A percentile compares a stretch with the other conserved stretches of the same genome.
Evolutionary conservation across 164 flowering plant species (phyloP).

Genomic region (Akebia trifoliata): DNA sequence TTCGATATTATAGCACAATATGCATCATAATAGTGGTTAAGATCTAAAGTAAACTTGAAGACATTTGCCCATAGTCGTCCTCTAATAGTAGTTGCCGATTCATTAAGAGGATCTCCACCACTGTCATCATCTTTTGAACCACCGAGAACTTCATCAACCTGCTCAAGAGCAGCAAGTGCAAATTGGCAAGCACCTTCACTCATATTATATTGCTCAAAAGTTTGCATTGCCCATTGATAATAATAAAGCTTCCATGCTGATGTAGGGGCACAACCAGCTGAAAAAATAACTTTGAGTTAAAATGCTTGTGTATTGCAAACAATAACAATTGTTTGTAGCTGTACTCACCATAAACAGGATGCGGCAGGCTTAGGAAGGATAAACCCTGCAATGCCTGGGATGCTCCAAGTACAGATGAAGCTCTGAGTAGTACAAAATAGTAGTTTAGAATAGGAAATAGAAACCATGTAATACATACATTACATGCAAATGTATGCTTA

Average conservation of each 20-base stretch:
- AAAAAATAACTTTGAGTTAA: conserved; percentile 1
- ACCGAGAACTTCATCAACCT: conserved; percentile 76
- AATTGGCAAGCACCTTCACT: conserved; percentile 89
- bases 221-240: conserved; percentile 93
- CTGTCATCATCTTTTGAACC: conserved; percentile 18
- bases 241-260: conserved; percentile 88
- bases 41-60: conserved; percentile 84
- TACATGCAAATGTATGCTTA: neutral
- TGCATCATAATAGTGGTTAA: conserved; percentile 66
- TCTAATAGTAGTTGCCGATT: conserved; percentile 53
- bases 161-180: conserved; percentile 96
- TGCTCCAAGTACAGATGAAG: conserved; percentile 72
- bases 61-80: conserved; percentile 97
- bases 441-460: neutral
- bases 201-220: conserved; percentile 81
- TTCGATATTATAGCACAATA: conserved; percentile 96
- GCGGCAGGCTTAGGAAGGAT: conserved; percentile 51
- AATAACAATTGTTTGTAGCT: neutral
- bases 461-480: conserved; percentile 5
- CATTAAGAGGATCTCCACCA: conserved; percentile 29
- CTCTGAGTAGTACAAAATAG: conserved; percentile 32
- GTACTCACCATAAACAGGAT: conserved; percentile 42
- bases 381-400: conserved; percentile 57
- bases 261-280: conserved; percentile 41
- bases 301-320: neutral